A percentile compares a stretch with the other conserved stretches of the same genome.
Evolutionary conservation across 2,329 filamentous ascomycete genomes (phyloP).

Genomic region (Dothidotthia symphoricarpi): DNA sequence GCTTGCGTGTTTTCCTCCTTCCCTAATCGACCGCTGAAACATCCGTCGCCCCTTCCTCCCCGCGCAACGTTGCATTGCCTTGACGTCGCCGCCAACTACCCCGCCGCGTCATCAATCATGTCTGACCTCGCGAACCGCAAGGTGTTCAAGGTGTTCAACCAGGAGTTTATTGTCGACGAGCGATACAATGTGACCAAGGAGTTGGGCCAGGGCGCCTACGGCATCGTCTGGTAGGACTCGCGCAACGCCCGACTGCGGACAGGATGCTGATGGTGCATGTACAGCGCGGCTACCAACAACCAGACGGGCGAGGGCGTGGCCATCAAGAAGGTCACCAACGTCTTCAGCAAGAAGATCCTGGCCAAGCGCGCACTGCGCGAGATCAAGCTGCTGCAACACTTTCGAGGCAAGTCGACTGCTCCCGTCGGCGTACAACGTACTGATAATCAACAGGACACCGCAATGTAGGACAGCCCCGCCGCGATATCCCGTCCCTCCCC

Average conservation of each 20-base stretch:
- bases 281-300: conserved; percentile 86
- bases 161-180: conserved; percentile 98
- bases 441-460: conserved; percentile 44
- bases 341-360: conserved; percentile 99
- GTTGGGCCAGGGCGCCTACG: conserved; percentile 95
- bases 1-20: conserved; percentile 13
- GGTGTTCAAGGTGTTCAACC: conserved; percentile 74
- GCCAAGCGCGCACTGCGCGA: conserved; percentile 96
- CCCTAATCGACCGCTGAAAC: conserved; percentile 6
- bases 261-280: conserved; percentile 22
- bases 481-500: conserved; percentile 51
- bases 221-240: conserved; percentile 83
- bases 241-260: conserved; percentile 2
- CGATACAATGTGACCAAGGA: conserved; percentile 99
- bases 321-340: conserved; percentile 99
- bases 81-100: conserved; percentile 2
- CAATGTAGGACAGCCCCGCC: conserved; percentile 40
- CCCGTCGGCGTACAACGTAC: conserved; percentile 7
- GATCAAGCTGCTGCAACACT: conserved; percentile 98
- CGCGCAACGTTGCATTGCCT: conserved; percentile 2
- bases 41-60: conserved; percentile 1
- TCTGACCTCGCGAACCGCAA: conserved; percentile 70
- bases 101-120: conserved; percentile 45
- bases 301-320: conserved; percentile 90
- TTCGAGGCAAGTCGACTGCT: conserved; percentile 55